phyloP scores from a whole-genome alignment of 192 early-diverging fungal genomes.

The Piromyces finnis region DNA sequence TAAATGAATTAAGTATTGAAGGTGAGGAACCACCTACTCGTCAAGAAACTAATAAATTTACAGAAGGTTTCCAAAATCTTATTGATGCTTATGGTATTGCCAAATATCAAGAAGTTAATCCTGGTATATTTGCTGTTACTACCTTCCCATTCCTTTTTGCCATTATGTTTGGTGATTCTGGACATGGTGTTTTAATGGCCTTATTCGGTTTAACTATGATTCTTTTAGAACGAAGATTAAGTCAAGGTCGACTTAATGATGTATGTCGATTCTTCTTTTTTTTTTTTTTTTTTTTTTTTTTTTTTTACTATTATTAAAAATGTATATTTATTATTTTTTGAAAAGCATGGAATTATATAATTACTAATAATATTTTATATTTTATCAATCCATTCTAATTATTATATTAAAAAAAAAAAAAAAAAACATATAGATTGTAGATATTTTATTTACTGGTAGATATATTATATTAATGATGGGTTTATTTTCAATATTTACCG shows the following conservation, averaged over 20 bases:
- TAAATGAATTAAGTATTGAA: constrained; percentile 70
- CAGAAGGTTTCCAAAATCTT: constrained; percentile 85
- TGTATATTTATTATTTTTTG: no score
- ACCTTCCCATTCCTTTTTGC: constrained; percentile 99
- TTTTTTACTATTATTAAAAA: background rate
- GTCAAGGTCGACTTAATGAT: constrained; percentile 35
- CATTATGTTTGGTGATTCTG: constrained; percentile 99
- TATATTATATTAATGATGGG: constrained; percentile 98
- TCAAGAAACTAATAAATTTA: constrained; percentile 91
- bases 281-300: background rate
- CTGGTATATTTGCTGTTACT: constrained; percentile 90
- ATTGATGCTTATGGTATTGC: constrained; percentile 96
- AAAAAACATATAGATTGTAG: constrained; percentile 54
- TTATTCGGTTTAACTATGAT: constrained; percentile 55
- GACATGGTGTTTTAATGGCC: constrained; percentile 81
- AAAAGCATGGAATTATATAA: no score
- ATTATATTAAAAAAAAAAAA: no score
- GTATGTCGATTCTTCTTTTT: background rate
- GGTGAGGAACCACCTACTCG: constrained; percentile 83
- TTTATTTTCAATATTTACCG: constrained; percentile 90
- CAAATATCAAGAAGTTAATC: constrained; percentile 92
- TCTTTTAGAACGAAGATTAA: constrained; percentile 59
- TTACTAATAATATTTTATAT: no score
- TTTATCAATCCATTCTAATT: no score
- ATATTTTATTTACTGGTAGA: constrained; percentile 82